Base-by-base conservation (phyloP, 2,329 filamentous ascomycete genomes). In the Ciborinia camelliae region DNA sequence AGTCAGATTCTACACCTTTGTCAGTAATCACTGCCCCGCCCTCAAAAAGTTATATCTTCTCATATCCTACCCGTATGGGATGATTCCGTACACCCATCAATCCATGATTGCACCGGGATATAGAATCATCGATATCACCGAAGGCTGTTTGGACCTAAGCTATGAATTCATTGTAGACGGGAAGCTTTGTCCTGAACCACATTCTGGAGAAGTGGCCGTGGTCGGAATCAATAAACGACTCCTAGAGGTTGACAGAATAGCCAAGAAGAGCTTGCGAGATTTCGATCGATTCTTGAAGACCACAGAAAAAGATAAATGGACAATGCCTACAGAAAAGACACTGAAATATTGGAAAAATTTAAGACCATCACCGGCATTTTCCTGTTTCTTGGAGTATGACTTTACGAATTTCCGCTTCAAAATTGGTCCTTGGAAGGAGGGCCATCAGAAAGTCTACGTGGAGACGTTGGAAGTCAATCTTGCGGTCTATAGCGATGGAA, bases 381-480 rank as follows among this genome's bases (percentile, higher is more conserved):
- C n/a, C n/a, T n/a, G n/a, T 15, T 55, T 55, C 1, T 0, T 41
- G 14, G 1, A 3, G 7, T 5, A n/a, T n/a, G n/a, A n/a, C n/a
- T n/a, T n/a, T n/a, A n/a, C n/a, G n/a, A n/a, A n/a, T n/a, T n/a
- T n/a, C n/a, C n/a, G n/a, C n/a, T n/a, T n/a, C n/a, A n/a, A n/a
- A n/a, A n/a, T n/a, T n/a, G n/a, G n/a, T n/a, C n/a, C n/a, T n/a
- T n/a, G n/a, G n/a, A n/a, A n/a, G n/a, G n/a, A n/a, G n/a, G 23
- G 30, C 1, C 6, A 14, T 26, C 23, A 23, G 5, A 9, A 30
- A 14, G 1, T 43, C 1, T 43, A 14, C 2, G 10, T n/a, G 6
- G 0, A 1, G 0, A 2, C 2, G 2, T 0, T 14, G 3, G 9
- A 1, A 0, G 2, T n/a, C 3, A 1, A 12, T n/a, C 0, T 55